Evolutionary conservation across 192 early-diverging fungal genomes (phyloP).

Genomic region (Linnemannia schmuckeri): DNA sequence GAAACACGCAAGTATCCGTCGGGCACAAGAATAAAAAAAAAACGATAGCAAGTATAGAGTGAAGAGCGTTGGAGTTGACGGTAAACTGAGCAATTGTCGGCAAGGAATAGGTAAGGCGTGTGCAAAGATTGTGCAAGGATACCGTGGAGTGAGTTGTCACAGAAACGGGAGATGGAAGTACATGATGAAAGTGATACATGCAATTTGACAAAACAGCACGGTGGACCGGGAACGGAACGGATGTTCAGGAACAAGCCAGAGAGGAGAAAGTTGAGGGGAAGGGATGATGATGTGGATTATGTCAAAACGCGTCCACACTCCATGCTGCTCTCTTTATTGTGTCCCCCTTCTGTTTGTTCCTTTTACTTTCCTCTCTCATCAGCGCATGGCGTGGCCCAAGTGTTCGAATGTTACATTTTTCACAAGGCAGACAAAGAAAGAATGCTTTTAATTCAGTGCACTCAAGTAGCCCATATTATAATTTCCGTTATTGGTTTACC

Average conservation of each 20-base stretch:
- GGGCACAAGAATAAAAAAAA: neutral
- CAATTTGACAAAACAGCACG: neutral
- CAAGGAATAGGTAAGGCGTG: neutral
- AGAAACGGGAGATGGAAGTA: neutral
- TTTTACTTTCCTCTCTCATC: neutral
- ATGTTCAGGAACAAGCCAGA: neutral
- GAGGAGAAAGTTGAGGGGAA: neutral
- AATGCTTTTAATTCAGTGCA: neutral
- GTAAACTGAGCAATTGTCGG: neutral
- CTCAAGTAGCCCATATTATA: neutral
- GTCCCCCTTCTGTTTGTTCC: neutral
- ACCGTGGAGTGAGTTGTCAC: constrained; percentile 26
- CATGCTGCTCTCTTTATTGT: neutral
- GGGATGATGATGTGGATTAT: constrained; percentile 4
- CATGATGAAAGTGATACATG: neutral
- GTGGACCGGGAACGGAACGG: neutral
- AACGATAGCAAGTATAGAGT: neutral
- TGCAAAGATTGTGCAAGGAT: constrained; percentile 21
- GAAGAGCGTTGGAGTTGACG: neutral
- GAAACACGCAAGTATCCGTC: neutral
- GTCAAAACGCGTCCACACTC: constrained; percentile 7
- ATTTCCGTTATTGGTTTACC: neutral
- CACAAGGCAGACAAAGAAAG: constrained; percentile 23
- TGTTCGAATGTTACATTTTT: constrained; percentile 20
- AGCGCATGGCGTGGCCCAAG: constrained; percentile 49